A percentile compares a stretch with the other conserved stretches of the same genome.
These are phyloP conservation scores for Solanum sejunctum DNA, from an alignment of 257 asterid species.

Conservation along the genomic window DNA sequence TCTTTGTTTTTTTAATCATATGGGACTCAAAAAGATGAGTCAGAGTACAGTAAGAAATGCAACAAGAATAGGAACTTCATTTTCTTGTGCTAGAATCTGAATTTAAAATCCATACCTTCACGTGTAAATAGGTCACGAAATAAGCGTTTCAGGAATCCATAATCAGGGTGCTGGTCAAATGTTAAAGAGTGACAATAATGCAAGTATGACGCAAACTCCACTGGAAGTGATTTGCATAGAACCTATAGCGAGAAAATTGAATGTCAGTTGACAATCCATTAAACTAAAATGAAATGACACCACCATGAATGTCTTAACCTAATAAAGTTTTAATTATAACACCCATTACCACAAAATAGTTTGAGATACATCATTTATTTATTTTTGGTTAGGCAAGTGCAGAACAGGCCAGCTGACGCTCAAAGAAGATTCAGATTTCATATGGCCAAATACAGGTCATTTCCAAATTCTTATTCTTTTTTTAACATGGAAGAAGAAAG, in stretches of 20 bases:
- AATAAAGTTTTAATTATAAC: background rate
- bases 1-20: background rate
- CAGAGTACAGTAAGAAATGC: background rate
- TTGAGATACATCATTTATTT: background rate
- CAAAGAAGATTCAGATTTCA: background rate
- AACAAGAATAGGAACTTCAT: background rate
- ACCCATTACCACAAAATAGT: background rate
- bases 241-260: slow-evolving; percentile 7
- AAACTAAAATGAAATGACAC: background rate
- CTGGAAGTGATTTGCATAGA: slow-evolving; percentile 26
- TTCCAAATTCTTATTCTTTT: background rate
- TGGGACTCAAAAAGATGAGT: background rate
- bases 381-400: background rate
- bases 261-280: background rate
- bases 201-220: slow-evolving; percentile 34
- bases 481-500: background rate
- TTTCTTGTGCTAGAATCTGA: background rate
- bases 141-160: slow-evolving; percentile 27
- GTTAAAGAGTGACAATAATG: slow-evolving; percentile 30
- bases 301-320: background rate
- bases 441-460: background rate
- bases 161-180: slow-evolving; percentile 30
- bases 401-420: background rate
- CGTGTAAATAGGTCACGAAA: slow-evolving; percentile 22
- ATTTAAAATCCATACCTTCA: slow-evolving; percentile 9